Evolutionary conservation across 768 basidiomycete genomes (phyloP).

Genomic region (Calocybe gangraenosa): DNA sequence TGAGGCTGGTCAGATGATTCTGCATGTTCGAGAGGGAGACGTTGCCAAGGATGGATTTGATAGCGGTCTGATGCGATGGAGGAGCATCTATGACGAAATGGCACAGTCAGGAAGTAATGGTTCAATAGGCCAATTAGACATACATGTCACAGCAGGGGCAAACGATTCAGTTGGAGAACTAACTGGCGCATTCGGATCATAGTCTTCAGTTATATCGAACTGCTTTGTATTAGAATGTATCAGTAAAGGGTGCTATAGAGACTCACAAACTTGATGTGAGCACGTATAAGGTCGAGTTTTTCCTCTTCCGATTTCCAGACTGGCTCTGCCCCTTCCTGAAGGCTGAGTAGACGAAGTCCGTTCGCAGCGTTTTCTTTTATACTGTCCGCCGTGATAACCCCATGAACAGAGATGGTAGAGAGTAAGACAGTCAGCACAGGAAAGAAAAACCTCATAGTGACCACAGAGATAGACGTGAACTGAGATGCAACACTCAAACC

Average conservation of each 20-base stretch:
- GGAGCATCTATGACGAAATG: conserved; percentile 15
- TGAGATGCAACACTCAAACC: too few relatives aligned
- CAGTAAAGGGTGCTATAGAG: background rate
- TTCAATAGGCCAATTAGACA: background rate
- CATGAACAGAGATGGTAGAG: too few relatives aligned
- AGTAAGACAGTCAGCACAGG: too few relatives aligned
- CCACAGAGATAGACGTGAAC: too few relatives aligned
- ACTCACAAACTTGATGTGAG: conserved; percentile 1
- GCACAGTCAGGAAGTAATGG: background rate
- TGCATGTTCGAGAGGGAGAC: conserved; percentile 25
- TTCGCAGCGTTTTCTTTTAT: background rate
- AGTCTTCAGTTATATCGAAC: conserved; percentile 4
- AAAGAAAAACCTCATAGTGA: too few relatives aligned
- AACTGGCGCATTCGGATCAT: background rate
- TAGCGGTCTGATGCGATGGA: conserved; percentile 21
- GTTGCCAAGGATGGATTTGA: conserved; percentile 19
- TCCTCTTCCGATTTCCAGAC: conserved; percentile 14
- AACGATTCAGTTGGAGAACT: background rate
- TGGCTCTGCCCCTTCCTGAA: conserved; percentile 8
- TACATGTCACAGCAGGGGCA: background rate
- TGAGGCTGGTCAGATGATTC: conserved; percentile 25
- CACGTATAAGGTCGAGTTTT: conserved; percentile 7
- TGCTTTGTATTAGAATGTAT: background rate
- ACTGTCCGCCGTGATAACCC: background rate
- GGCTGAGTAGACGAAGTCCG: conserved; percentile 10